Evolutionary conservation across 1,284 basidiomycete genomes (phyloP).

Genomic region (Agaricales sp.): DNA sequence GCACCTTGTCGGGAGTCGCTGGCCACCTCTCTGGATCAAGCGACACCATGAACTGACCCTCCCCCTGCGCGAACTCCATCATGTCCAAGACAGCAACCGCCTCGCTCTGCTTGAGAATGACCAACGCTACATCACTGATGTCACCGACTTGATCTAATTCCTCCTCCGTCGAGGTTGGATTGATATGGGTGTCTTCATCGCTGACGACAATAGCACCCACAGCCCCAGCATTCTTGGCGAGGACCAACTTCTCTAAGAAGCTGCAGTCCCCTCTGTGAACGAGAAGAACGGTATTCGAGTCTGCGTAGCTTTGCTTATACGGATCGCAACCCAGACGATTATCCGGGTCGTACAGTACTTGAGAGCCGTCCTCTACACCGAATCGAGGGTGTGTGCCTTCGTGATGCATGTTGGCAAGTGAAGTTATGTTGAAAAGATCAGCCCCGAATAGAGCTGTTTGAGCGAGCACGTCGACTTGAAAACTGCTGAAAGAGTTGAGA

Average conservation of each 20-base stretch:
- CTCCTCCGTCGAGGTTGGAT: constrained; percentile 51
- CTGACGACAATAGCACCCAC: constrained; percentile 67
- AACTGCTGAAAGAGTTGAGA: constrained; percentile 20
- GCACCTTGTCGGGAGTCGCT: constrained; percentile 14
- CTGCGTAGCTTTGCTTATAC: constrained; percentile 36
- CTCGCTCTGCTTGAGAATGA: constrained; percentile 43
- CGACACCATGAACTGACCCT: constrained; percentile 41
- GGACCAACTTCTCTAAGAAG: constrained; percentile 69
- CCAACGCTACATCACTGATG: constrained; percentile 45
- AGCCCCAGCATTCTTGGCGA: constrained; percentile 57
- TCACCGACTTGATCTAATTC: constrained; percentile 51
- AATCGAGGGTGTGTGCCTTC: constrained; percentile 35
- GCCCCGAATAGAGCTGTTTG: constrained; percentile 66
- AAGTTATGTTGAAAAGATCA: constrained; percentile 32
- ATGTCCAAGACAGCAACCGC: constrained; percentile 45
- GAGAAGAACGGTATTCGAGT: constrained; percentile 36
- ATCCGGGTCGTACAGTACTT: constrained; percentile 33
- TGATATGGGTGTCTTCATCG: constrained; percentile 47
- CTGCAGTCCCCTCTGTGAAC: constrained; percentile 68
- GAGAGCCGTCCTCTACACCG: constrained; percentile 38
- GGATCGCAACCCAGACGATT: constrained; percentile 53
- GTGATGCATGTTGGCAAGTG: constrained; percentile 15
- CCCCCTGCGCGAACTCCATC: constrained; percentile 37
- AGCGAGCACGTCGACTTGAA: constrained; percentile 42
- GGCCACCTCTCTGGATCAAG: constrained; percentile 30